These are phyloP conservation scores for Boletales sp. DNA, from an alignment of 768 basidiomycete genomes.

Conservation along the genomic window DNA sequence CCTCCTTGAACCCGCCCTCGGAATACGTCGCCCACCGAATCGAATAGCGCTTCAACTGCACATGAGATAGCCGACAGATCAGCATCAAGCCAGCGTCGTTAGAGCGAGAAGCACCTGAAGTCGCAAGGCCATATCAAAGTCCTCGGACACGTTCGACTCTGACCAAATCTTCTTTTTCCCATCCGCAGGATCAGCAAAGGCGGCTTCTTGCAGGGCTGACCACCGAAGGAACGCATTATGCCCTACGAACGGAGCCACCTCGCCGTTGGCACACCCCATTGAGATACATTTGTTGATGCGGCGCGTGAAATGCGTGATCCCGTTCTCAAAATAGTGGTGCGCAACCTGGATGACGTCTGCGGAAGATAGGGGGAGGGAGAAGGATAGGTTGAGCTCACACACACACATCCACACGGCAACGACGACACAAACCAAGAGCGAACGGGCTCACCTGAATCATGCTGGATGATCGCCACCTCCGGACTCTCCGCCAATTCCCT, in stretches of 20 bases:
- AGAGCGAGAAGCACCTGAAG: conserved; percentile 40
- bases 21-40: conserved; percentile 80
- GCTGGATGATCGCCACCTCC: conserved; percentile 82
- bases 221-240: conserved; percentile 90
- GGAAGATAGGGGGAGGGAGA: not conserved
- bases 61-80: conserved; percentile 20
- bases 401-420: too few species aligned
- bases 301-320: conserved; percentile 84
- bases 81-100: too few species aligned
- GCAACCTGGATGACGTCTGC: conserved; percentile 89
- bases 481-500: conserved; percentile 65
- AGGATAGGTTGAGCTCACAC: conserved; percentile 23
- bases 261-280: conserved; percentile 74
- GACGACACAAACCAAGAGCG: too few species aligned
- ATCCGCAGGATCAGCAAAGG: conserved; percentile 53
- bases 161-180: conserved; percentile 74
- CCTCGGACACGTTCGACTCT: conserved; percentile 63
- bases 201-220: conserved; percentile 85
- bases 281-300: conserved; percentile 85
- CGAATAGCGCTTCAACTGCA: conserved; percentile 18
- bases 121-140: conserved; percentile 64
- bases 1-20: conserved; percentile 87
- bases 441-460: conserved; percentile 57
- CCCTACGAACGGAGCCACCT: conserved; percentile 75
- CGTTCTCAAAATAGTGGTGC: conserved; percentile 87